Conservation (phyloP, 768 basidiomycete species). For the Mycena capillaripes region DNA sequence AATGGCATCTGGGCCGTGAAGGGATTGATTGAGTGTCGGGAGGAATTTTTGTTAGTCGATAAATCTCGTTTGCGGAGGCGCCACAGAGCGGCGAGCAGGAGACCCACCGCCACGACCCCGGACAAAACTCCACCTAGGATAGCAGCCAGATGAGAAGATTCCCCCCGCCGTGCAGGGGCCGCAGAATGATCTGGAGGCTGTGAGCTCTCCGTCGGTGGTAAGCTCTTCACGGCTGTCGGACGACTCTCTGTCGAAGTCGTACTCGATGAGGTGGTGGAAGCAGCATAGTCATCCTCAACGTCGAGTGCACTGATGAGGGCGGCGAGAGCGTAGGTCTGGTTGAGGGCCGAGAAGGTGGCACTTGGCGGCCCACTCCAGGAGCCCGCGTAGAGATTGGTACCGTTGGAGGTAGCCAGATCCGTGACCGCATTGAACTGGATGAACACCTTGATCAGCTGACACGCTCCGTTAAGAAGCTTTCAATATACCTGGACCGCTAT, state of each 20-base stretch:
- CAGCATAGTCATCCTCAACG: neutral
- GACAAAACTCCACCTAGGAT: neutral
- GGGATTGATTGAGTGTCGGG: neutral
- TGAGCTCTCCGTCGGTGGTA: neutral
- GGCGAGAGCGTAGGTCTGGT: neutral
- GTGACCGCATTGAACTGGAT: slow-evolving; percentile 1
- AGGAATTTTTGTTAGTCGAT: neutral
- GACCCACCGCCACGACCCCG: neutral
- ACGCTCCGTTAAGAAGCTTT: neutral
- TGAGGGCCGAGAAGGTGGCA: neutral
- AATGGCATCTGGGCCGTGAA: neutral
- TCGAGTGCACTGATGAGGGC: neutral
- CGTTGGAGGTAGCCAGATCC: neutral
- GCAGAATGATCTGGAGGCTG: neutral
- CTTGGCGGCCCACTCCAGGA: slow-evolving; percentile 2
- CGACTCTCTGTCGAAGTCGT: too few species aligned
- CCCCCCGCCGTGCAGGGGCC: neutral
- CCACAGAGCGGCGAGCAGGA: neutral
- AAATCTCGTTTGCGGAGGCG: neutral
- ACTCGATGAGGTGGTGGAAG: too few species aligned
- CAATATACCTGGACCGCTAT: slow-evolving; percentile 14
- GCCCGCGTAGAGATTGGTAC: neutral
- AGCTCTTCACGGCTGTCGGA: too few species aligned
- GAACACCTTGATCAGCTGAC: neutral
- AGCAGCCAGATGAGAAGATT: neutral